A percentile compares a stretch with the other conserved stretches of the same genome.
These are phyloP conservation scores for Triticum urartu DNA, from an alignment of 176 grass and related monocot species.

Conservation along the genomic window DNA sequence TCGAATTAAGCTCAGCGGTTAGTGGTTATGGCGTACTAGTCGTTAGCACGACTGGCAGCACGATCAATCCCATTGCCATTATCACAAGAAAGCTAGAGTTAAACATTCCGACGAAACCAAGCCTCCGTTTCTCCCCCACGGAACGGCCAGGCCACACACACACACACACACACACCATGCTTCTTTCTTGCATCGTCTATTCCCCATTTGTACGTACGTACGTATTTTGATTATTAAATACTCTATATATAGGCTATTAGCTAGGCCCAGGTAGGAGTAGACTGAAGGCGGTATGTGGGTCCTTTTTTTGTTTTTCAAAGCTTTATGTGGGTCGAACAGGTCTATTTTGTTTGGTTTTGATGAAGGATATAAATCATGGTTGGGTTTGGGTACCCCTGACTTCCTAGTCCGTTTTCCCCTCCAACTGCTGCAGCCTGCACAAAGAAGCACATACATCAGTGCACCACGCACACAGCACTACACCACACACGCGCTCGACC, in stretches of 20 bases:
- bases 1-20: neutral
- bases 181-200: neutral
- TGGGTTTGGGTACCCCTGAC: too few species aligned
- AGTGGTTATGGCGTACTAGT: neutral
- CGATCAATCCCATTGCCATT: neutral
- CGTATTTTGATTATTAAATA: too few species aligned
- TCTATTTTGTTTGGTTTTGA: too few species aligned
- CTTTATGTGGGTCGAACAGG: too few species aligned
- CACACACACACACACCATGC: neutral
- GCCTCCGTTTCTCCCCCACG: neutral
- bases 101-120: neutral
- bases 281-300: neutral
- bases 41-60: slow-evolving; percentile 3
- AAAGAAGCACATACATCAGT: too few species aligned
- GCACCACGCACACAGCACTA: too few species aligned
- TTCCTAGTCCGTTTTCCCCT: too few species aligned
- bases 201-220: neutral
- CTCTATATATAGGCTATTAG: neutral
- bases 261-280: neutral
- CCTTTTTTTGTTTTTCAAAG: too few species aligned
- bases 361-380: too few species aligned
- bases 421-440: too few species aligned
- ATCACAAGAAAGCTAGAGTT: neutral
- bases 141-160: slow-evolving; percentile 11
- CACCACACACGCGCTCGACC: too few species aligned